A percentile compares a stretch with the other conserved stretches of the same genome.
Conservation (phyloP, 805 yeast genomes). For the Candida argentea region DNA sequence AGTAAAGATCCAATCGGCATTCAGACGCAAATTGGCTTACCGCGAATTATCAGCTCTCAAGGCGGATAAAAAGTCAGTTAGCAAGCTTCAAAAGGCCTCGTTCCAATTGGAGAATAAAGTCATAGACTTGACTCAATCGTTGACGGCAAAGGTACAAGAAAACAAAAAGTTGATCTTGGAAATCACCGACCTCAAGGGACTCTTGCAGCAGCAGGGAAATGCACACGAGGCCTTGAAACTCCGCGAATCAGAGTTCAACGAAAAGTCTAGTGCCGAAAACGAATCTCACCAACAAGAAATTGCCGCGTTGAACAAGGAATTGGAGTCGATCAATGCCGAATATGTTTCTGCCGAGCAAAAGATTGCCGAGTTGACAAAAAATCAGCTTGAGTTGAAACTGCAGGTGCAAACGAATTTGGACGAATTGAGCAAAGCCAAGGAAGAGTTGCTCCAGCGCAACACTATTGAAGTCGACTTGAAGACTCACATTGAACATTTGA, state of each 20-base stretch:
- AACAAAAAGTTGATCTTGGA: constrained; percentile 62
- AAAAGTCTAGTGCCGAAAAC: constrained; percentile 34
- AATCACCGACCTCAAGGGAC: constrained; percentile 35
- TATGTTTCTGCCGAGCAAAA: constrained; percentile 47
- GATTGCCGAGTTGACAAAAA: constrained; percentile 48
- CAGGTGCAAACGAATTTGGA: constrained; percentile 54
- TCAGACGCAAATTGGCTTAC: constrained; percentile 69
- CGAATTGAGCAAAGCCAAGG: constrained; percentile 52
- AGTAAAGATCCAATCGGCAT: constrained; percentile 63
- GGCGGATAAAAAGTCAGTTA: constrained; percentile 86
- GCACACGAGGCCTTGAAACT: constrained; percentile 45
- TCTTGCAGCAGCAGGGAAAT: constrained; percentile 43
- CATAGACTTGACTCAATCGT: constrained; percentile 83
- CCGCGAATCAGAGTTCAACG: constrained; percentile 44
- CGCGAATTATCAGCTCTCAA: constrained; percentile 53
- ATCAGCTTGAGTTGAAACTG: constrained; percentile 52
- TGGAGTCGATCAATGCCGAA: constrained; percentile 44
- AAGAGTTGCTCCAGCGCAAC: constrained; percentile 46
- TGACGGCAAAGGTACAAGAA: constrained; percentile 71
- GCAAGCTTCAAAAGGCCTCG: constrained; percentile 83
- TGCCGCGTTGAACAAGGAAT: constrained; percentile 43
- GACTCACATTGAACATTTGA: constrained; percentile 46
- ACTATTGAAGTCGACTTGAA: constrained; percentile 59
- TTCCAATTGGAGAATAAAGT: constrained; percentile 94
- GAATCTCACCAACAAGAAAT: constrained; percentile 40